A percentile compares a stretch with the other conserved stretches of the same genome.
Conservation (phyloP, 345 rosid genomes). For the Arabidopsis arenosa region DNA sequence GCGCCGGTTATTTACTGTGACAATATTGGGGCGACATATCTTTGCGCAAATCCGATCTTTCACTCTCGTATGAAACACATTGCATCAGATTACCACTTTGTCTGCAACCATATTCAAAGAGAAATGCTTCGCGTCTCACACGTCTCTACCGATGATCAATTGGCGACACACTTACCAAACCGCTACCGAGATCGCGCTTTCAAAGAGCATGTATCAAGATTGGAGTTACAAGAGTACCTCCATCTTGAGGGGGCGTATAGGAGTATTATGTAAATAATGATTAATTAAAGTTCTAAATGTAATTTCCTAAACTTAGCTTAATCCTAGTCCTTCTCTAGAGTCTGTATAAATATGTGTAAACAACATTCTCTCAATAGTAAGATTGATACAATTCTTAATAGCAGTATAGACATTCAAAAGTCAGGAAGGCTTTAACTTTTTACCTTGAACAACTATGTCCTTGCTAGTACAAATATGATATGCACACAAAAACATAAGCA, state of each 20-base stretch:
- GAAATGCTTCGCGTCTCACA: not conserved
- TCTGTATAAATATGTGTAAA: too few relatives aligned
- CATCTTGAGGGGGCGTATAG: conserved; percentile 2
- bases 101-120: not conserved
- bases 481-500: not conserved
- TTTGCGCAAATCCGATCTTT: not conserved
- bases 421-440: not conserved
- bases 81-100: not conserved
- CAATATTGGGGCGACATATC: not conserved
- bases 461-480: not conserved
- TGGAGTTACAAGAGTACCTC: not conserved
- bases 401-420: not conserved
- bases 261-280: too few relatives aligned
- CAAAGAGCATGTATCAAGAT: not conserved
- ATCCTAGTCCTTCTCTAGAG: too few relatives aligned
- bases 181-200: not conserved
- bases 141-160: not conserved
- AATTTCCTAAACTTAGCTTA: too few relatives aligned
- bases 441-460: not conserved
- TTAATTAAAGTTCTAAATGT: too few relatives aligned
- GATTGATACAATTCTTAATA: too few relatives aligned
- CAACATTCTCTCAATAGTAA: too few relatives aligned
- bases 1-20: not conserved
- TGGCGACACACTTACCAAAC: not conserved
- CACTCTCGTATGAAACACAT: not conserved